Base-by-base conservation (phyloP, 2,329 filamentous ascomycete genomes). In the Aspergillus unguis region DNA sequence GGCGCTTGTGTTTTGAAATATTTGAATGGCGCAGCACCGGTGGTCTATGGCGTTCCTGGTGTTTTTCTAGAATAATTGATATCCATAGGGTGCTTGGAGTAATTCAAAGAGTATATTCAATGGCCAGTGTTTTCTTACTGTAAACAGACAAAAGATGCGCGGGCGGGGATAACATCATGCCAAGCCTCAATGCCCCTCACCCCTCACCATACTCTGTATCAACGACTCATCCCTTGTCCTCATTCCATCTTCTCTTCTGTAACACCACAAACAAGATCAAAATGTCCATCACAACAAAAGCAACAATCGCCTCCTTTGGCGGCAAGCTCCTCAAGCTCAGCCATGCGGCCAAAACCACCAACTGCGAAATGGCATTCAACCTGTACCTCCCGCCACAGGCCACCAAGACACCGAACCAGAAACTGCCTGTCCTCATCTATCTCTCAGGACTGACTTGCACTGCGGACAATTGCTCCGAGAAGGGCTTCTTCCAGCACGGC, bases 391-490 rank as follows among this genome's bases (percentile, higher is more conserved):
- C 94, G 26, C 85, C 89, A 2, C 79, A 85, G 64, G 84, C 88
- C 51, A 74, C 80, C 57, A 64, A 72, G 11, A 64, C 72, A 45
- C 49, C 73, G 1, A 77, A 80, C 37, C 72, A 78, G 51, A 88
- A 87, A 64, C 85, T 90, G 2, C 94, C 94, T 26, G 83, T 97
- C 29, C 82, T 99, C 53, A 85, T 96, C 76, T 99, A 92, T 75
- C 85, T 99, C 54, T 92, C 92, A 10, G 94, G 94, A 47, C 80
- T 99, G 56, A 97, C 94, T 56, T 99, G 94, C 80, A 92, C 91
- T 1, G 91, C 90, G 33, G 92, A 97, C 63, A 86, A 86, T 62
- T 84, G 83, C 70, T 82, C 84, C 2, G 84, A 86, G 66, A 86
- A 86, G 71, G 94, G 92, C 48, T 97, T 96, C 80, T 89, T 99